These are phyloP conservation scores for Oryza coarctata DNA, from an alignment of 176 grass and related monocot species.

Conservation along the genomic window DNA sequence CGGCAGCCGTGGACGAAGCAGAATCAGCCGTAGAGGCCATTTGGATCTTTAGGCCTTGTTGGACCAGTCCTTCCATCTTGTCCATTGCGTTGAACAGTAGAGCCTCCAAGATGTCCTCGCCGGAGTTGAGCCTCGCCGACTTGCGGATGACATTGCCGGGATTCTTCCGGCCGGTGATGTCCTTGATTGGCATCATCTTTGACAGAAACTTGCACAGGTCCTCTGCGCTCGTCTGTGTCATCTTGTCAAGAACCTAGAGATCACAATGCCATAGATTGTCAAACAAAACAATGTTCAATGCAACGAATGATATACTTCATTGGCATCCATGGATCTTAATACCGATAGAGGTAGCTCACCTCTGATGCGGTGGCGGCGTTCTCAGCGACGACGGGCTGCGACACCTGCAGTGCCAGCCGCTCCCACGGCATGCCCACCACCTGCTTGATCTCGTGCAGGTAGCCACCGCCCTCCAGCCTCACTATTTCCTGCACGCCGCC, in stretches of 20 bases:
- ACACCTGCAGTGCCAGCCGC: slow-evolving; percentile 57
- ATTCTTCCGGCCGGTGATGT: slow-evolving; percentile 32
- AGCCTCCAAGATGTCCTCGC: slow-evolving; percentile 41
- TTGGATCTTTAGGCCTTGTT: slow-evolving; percentile 68
- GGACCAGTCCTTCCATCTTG: slow-evolving; percentile 45
- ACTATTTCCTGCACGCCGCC: background rate
- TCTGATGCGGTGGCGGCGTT: slow-evolving; percentile 39
- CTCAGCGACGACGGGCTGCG: slow-evolving; percentile 37
- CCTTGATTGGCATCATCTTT: slow-evolving; percentile 47
- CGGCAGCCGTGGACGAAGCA: background rate
- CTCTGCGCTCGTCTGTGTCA: slow-evolving; percentile 32
- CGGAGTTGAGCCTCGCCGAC: slow-evolving; percentile 4
- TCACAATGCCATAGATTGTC: background rate
- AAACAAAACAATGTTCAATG: background rate
- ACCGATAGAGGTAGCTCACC: slow-evolving; percentile 27
- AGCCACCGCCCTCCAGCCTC: slow-evolving; percentile 52
- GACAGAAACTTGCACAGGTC: slow-evolving; percentile 41
- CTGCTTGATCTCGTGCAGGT: slow-evolving; percentile 46
- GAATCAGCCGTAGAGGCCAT: slow-evolving; percentile 20
- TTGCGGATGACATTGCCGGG: slow-evolving; percentile 4
- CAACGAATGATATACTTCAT: background rate
- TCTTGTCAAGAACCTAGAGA: slow-evolving; percentile 52
- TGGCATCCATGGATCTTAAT: background rate
- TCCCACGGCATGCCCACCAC: slow-evolving; percentile 44
- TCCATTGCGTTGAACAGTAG: slow-evolving; percentile 43